Percentiles rank a stretch among this genome's conserved stretches.
phyloP scores from a whole-genome alignment of 768 basidiomycete genomes.

The Mycena galopus region DNA sequence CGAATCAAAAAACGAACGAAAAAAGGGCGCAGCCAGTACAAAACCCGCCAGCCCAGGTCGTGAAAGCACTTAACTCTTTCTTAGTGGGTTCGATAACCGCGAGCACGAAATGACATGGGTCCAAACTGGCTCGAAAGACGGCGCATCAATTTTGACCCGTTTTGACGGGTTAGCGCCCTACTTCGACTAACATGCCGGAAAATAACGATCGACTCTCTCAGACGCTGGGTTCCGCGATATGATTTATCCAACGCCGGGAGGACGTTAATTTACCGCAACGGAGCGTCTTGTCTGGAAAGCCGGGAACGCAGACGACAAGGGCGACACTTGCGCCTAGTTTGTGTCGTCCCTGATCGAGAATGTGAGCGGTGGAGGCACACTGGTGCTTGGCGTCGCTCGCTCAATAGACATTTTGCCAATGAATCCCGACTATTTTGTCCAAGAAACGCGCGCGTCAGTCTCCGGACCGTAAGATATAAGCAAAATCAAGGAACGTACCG shows the following conservation, averaged over 20 bases:
- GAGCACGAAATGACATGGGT: too few relatives aligned
- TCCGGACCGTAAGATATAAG: neutral
- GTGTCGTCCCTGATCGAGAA: constrained; percentile 52
- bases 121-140: too few relatives aligned
- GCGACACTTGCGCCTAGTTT: constrained; percentile 71
- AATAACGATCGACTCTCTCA: neutral
- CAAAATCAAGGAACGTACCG: constrained; percentile 60
- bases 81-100: too few relatives aligned
- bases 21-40: too few relatives aligned
- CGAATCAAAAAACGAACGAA: too few relatives aligned
- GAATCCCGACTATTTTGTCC: constrained; percentile 98
- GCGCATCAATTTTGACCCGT: too few relatives aligned
- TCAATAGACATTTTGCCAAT: constrained; percentile 83
- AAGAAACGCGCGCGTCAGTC: constrained; percentile 32
- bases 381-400: constrained; percentile 59
- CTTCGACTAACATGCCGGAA: neutral
- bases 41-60: too few relatives aligned
- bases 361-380: constrained; percentile 44
- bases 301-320: constrained; percentile 89
- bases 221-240: neutral
- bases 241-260: neutral
- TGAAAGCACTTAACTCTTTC: too few relatives aligned
- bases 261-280: constrained; percentile 41
- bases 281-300: constrained; percentile 54
- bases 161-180: too few relatives aligned